Evolutionary conservation across 768 basidiomycete genomes (phyloP), one percentile per base, ranked within the genome.

Genomic region (Russula sp.): DNA sequence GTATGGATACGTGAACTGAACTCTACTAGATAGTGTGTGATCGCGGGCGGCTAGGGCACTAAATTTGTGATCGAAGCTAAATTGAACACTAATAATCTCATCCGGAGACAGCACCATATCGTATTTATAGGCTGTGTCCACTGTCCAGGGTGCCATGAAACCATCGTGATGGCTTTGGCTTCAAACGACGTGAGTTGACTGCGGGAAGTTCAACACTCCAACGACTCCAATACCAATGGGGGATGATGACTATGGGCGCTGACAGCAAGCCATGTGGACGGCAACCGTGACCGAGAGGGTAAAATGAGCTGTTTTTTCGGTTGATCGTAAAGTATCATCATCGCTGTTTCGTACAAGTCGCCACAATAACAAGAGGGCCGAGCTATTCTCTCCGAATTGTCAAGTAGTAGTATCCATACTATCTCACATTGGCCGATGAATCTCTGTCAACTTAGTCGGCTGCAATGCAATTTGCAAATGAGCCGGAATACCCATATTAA

Each of bases 261-360:
- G 62, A 59, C 37, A 22, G 27, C 57, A 53, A 47, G 57, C 62
- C 47, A 54, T 52, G 50, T 52, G 50, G 62, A n/a, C 45, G 50
- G 62, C 47, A 59, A 54, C 62, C 62, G 57, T 59, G 56, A 49
- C 62, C 62, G 57, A 63, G 56, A 49, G 45, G 22, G 57, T 27
- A n/a, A 57, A 37, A 32, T 37, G 37, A 31, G 34, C 44, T 40
- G 50, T 57, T 59, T 48, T 47, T 63, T 58, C 57, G 62, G 50
- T 22, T 59, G 44, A 35, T 63, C 45, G 39, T 39, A 48, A 34
- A 53, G 32, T 61, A 39, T 55, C 37, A 49, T 55, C 53, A 11
- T 61, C 34, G 20, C 16, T 44, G 50, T 59, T 52, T 53, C 59
- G 42, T 53, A 37, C 27, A 50, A 40, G 49, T 42, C 22, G 57